Base-by-base conservation (phyloP, 1,139 yeast genomes). In the Hyphopichia khmerensis region DNA sequence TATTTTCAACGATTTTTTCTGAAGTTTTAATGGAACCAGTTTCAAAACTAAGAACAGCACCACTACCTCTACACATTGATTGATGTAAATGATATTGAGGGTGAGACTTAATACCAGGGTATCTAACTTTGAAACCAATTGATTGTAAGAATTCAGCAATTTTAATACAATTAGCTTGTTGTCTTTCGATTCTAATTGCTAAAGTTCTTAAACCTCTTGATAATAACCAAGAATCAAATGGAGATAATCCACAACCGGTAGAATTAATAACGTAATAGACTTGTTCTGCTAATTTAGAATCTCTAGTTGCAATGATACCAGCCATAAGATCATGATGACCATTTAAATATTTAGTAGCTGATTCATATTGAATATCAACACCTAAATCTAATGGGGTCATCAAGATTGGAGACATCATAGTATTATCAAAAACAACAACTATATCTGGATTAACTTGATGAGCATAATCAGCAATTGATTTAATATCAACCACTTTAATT, bases 271-370 rank as follows among this genome's bases (percentile, higher is more conserved):
- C 87, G 62, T 78, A 86, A 61, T 79, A 87, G 13, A 90, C 57
- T 43, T 79, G 73, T 47, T 87, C 84, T 8, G 91, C 93, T 44
- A 90, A 68, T 45, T 74, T 70, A 26, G 77, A 64, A 39, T 75
- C 73, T 49, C 86, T 76, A 18, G 87, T 82, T 24, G 96, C 95
- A 46, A 90, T 72, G 16, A 87, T 82, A 43, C 97, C 97, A 15
- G 96, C 96, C 97, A 90, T 90, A 55, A 90, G 81, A 62, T 90
- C 97, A 63, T 90, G 97, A 62, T 90, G 97, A 10, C 97, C 97
- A 57, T 89, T 87, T 50, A 90, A 72, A 59, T 87, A 90, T 65
- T 90, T 90, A 44, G 97, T 90, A 15, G 95, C 97, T 14, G 93
- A 84, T 62, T 90, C 97, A 62, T 90, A 90, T 44, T 88, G 96